Evolutionary conservation across 164 flowering plant genomes (phyloP).

Genomic region (Vitis amurensis): DNA sequence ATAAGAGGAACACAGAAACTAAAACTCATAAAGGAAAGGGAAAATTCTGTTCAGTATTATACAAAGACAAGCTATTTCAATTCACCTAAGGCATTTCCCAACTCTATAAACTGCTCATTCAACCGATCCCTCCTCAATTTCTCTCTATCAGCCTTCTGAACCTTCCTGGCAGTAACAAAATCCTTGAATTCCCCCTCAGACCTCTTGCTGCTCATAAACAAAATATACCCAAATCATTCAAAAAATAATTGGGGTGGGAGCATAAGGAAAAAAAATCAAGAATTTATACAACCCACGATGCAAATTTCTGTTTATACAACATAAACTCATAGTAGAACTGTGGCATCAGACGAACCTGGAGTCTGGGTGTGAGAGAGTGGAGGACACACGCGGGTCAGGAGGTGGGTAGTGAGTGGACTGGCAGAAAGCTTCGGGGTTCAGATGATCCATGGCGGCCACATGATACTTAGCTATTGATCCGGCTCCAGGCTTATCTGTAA

Average conservation of each 20-base stretch:
- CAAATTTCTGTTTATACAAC: too few relatives aligned
- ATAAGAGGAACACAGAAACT: neutral
- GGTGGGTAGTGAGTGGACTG: conserved; percentile 1
- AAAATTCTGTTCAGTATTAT: neutral
- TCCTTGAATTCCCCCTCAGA: conserved; percentile 54
- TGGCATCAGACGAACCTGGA: conserved; percentile 13
- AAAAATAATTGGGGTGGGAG: neutral
- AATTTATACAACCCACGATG: neutral
- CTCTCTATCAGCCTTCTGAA: conserved; percentile 94
- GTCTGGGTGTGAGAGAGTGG: conserved; percentile 12
- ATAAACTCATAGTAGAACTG: too few relatives aligned
- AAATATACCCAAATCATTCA: neutral
- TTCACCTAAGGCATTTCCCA: conserved; percentile 80
- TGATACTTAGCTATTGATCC: too few relatives aligned
- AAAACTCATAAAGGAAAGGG: neutral
- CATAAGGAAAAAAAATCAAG: neutral
- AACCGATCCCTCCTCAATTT: conserved; percentile 85
- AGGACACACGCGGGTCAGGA: conserved; percentile 4
- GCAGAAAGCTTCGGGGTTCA: too few relatives aligned
- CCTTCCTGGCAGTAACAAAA: conserved; percentile 61
- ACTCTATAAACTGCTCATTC: conserved; percentile 83
- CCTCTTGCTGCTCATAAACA: conserved; percentile 33
- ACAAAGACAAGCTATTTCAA: neutral
- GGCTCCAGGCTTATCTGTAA: too few relatives aligned
- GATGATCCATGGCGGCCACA: too few relatives aligned